Evolutionary conservation across 768 basidiomycete genomes (phyloP), one percentile per base, ranked within the genome.

Genomic region (Suillus plorans): DNA sequence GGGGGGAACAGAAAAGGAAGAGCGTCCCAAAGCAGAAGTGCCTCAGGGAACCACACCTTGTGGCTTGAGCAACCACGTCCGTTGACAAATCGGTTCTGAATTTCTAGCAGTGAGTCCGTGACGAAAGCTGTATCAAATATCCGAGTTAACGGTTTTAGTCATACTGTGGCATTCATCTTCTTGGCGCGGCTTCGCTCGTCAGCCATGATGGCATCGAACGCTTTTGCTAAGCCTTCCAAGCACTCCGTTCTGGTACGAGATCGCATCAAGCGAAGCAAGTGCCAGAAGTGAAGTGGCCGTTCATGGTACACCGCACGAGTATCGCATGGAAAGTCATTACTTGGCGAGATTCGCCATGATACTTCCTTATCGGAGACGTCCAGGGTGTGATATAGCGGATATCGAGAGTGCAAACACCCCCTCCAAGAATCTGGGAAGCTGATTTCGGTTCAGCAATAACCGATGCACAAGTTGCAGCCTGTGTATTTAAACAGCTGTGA

Each of bases 291-390:
- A 41, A 58, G 37, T 41, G 57, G 12, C 39, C 16, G 39, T 58
- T 12, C 16, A 25, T 18, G 25, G 22, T 16, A 41, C 8, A 41
- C 37, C 9, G 9, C 22, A 58, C 39, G 22, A 58, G 5, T 9
- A 41, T 58, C 57, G 22, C 39, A 58, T 41, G 37, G 37, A 41
- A 58, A 58, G 22, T 12, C 3, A 36, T 34, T n/a, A 16, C 57
- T 58, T 58, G 39, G 57, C 57, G 28, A 28, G 57, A 58, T 58
- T 41, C 57, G 57, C 57, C 57, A 39, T 41, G 25, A 5, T 16
- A 41, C 37, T 58, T 58, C 57, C 57, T 25, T 58, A 41, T 58
- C 5, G 22, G 22, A 28, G 57, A 8, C 16, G 57, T 58, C 14
- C 10, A 41, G 22, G 53, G 8, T 37, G 25, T 41, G 39, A 5